Base-by-base conservation (phyloP, 768 basidiomycete species). In the Pseudohyphozyma bogoriensis region DNA sequence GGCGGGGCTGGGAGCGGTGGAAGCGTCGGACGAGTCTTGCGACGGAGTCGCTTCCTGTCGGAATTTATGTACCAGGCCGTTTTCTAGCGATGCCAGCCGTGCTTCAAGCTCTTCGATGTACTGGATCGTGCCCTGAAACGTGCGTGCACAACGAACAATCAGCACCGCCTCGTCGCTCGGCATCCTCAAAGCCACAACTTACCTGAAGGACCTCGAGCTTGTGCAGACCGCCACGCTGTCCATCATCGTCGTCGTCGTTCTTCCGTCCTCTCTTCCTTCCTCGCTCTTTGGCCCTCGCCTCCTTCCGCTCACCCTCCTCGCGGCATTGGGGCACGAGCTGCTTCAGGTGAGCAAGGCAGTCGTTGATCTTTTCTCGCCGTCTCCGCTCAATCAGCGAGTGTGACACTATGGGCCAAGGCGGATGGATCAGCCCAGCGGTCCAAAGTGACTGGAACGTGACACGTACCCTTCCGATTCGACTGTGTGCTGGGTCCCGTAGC, bases 311-410 rank as follows among this genome's bases (percentile, higher is more conserved):
- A 1, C 62, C 60, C 42, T 66, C 56, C 46, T 64, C 66, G 28
- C 28, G 46, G 36, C 64, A 42, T 2, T 9, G 35, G 0, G 89
- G 89, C 1, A 92, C 88, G 68, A 95, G 82, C 64, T 79, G 77
- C 63, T 84, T 81, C 46, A 96, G 76, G 3, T 84, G 82, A 3
- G 84, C 79, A 9, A 95, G 79, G 0, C 90, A 89, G 56, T 89
- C 85, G 71, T 97, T 97, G 66, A 97, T 96, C 79, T 93, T 95
- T 12, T 92, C 93, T 60, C 92, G 79, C 33, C 92, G 77, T 0
- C 90, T 83, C 71, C 92, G 87, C 76, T 97, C 92, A 71, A 97
- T 97, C 63, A 91, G 83, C 8, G 86, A 88, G 70, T 97, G 92
- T 74, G 95, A 93, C 35, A 89, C n/a, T n/a, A n/a, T n/a, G n/a